phyloP scores from a whole-genome alignment of 2,329 filamentous ascomycete species.

The Dactylellina haptotyla region DNA sequence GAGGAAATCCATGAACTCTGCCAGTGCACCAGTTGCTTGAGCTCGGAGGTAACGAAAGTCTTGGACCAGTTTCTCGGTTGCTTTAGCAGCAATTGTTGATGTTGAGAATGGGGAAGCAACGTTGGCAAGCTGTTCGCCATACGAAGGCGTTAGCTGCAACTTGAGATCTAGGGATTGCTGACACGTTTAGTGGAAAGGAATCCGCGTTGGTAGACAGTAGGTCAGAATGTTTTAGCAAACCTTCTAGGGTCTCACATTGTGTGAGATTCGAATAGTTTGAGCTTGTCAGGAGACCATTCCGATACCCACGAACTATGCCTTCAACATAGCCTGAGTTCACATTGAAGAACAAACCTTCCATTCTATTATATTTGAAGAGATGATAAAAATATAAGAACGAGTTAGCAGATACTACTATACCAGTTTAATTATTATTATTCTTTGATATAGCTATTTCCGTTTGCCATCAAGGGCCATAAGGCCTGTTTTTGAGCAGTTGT shows the following conservation, averaged over 20 bases:
- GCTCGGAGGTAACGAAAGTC: slow-evolving; percentile 97
- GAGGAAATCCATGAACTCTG: slow-evolving; percentile 96
- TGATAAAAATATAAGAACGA: no score
- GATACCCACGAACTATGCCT: slow-evolving; percentile 95
- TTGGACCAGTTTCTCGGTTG: slow-evolving; percentile 96
- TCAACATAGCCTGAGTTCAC: slow-evolving; percentile 96
- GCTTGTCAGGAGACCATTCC: slow-evolving; percentile 88
- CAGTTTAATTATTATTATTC: no score
- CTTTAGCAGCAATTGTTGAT: slow-evolving; percentile 90
- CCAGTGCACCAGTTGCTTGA: slow-evolving; percentile 88
- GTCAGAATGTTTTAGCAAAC: slow-evolving; percentile 65
- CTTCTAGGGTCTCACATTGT: slow-evolving; percentile 97
- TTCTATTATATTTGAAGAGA: slow-evolving; percentile 60
- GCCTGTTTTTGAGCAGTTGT: no score
- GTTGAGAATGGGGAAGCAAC: slow-evolving; percentile 97
- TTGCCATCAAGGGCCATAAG: no score
- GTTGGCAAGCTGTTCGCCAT: slow-evolving; percentile 93
- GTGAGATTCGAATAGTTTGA: slow-evolving; percentile 94
- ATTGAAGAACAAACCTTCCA: slow-evolving; percentile 96
- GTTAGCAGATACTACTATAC: not conserved
- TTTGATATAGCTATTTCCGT: no score
- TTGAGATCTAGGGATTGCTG: slow-evolving; percentile 78
- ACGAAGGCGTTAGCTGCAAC: slow-evolving; percentile 93
- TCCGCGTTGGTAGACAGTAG: not conserved
- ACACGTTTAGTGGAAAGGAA: slow-evolving; percentile 38